Conservation (phyloP, 108 stramenopile genomes). For the Chaetoceros muelleri region DNA sequence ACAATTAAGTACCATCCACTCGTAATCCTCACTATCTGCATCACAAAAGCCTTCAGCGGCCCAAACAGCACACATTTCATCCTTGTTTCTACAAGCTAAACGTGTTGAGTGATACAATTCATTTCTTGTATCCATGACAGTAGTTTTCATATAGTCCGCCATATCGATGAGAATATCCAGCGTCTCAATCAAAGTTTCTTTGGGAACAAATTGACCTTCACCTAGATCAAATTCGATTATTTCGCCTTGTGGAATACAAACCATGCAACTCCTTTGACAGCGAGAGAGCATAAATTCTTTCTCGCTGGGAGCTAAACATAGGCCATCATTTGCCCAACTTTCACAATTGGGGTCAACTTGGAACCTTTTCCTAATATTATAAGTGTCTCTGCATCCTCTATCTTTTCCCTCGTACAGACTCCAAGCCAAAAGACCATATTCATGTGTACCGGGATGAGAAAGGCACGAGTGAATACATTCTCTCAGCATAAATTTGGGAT, state of each 20-base stretch:
- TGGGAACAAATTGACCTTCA: background rate
- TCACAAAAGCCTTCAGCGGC: constrained; percentile 1
- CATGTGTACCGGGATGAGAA: background rate
- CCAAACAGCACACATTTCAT: background rate
- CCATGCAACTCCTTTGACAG: background rate
- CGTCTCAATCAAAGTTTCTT: background rate
- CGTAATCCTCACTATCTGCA: constrained; percentile 24
- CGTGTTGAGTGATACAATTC: background rate
- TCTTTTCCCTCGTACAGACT: background rate
- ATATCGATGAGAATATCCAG: background rate
- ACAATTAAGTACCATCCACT: constrained; percentile 40
- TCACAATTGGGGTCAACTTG: background rate
- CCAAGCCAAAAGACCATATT: background rate
- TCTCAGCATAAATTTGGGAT: background rate
- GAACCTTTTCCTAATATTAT: background rate
- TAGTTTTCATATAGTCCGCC: background rate
- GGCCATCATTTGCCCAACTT: background rate
- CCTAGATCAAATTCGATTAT: background rate
- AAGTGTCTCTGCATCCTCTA: background rate
- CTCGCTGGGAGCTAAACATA: background rate
- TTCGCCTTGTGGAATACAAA: background rate
- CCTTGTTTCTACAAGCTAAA: background rate
- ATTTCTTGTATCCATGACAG: background rate
- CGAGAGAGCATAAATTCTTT: background rate
- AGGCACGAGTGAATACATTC: background rate